A percentile compares a stretch with the other conserved stretches of the same genome.
Conservation (phyloP, 2,329 filamentous ascomycete genomes). For the Neospermospora avenae region DNA sequence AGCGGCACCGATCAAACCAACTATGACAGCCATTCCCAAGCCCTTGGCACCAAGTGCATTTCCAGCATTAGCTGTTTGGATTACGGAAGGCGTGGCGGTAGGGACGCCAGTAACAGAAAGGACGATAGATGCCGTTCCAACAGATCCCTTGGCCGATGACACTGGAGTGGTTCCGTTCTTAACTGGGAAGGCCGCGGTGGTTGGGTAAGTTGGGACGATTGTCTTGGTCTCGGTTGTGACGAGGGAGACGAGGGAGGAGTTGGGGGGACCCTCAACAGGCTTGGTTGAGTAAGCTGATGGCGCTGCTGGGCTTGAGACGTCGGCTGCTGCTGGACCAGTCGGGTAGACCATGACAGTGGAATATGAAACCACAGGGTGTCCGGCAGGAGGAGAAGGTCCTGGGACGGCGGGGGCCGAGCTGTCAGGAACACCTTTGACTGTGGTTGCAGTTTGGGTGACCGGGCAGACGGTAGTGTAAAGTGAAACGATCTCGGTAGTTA, state of each 20-base stretch:
- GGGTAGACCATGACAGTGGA: background rate
- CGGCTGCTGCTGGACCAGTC: background rate
- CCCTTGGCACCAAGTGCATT: background rate
- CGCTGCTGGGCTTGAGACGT: background rate
- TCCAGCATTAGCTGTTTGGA: background rate
- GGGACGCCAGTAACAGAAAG: background rate
- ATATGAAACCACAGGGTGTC: background rate
- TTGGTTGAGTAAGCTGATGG: background rate
- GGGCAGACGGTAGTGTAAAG: slow-evolving; percentile 8
- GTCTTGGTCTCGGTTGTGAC: background rate
- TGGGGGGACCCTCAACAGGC: background rate
- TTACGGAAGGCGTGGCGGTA: background rate
- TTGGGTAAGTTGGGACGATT: background rate
- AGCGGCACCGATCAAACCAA: background rate
- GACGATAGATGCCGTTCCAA: background rate
- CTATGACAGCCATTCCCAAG: background rate
- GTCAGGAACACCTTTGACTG: background rate
- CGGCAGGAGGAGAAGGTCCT: background rate
- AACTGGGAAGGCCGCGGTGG: background rate
- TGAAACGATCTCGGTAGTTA: background rate
- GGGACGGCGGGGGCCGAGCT: background rate
- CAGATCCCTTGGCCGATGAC: background rate
- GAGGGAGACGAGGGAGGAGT: background rate
- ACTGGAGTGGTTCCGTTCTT: background rate
- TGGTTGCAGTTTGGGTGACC: background rate